Conservation (phyloP, 2,329 filamentous ascomycete genomes). For the Calonectria pseudoturangicola region DNA sequence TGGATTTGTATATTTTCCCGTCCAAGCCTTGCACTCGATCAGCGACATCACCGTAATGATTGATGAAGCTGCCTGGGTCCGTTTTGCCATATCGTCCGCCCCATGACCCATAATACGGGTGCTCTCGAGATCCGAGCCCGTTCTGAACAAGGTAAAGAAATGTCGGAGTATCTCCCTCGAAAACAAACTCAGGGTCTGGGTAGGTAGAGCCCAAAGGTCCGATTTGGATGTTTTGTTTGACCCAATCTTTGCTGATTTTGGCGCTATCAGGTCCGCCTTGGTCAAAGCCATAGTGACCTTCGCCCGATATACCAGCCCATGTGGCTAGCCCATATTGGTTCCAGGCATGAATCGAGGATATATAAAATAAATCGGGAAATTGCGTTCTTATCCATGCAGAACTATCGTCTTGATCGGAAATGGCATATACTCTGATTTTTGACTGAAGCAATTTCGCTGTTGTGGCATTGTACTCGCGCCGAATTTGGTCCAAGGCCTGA, state of each 20-base stretch:
- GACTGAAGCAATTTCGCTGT: conserved; percentile 60
- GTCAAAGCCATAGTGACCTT: conserved; percentile 25
- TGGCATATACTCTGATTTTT: conserved; percentile 70
- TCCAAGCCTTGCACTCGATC: conserved; percentile 55
- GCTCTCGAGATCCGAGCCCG: conserved; percentile 63
- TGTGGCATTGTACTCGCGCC: conserved; percentile 41
- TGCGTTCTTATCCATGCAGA: conserved; percentile 71
- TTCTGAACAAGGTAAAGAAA: conserved; percentile 63
- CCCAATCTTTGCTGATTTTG: conserved; percentile 69
- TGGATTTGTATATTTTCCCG: conserved; percentile 50
- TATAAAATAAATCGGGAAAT: conserved; percentile 73
- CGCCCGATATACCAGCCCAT: conserved; percentile 72
- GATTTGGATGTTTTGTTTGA: conserved; percentile 71
- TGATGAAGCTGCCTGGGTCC: conserved; percentile 50
- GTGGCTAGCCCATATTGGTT: conserved; percentile 71
- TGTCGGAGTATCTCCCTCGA: conserved; percentile 70
- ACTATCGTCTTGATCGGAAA: conserved; percentile 75
- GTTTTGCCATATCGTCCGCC: conserved; percentile 65
- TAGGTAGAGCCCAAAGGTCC: conserved; percentile 64
- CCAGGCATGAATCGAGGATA: conserved; percentile 72
- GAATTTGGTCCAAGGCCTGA: conserved; percentile 65
- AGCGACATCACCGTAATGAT: conserved; percentile 55
- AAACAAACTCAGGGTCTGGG: conserved; percentile 68
- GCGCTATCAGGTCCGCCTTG: conserved; percentile 62
- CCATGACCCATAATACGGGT: conserved; percentile 68